phyloP scores from a whole-genome alignment of 768 basidiomycete species.

The Jaapia argillacea region DNA sequence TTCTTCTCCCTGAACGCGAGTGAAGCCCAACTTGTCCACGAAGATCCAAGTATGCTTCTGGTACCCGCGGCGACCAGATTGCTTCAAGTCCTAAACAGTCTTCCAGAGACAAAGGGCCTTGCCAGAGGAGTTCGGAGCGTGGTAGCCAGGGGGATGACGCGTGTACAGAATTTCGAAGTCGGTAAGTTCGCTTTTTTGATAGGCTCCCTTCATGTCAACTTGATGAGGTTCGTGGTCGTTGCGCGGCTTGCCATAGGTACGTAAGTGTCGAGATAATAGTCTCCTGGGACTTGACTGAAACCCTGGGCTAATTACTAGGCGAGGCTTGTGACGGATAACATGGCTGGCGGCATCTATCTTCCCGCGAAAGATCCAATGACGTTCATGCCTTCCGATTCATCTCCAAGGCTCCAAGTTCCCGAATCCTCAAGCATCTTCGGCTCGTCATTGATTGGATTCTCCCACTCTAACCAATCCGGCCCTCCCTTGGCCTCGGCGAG shows the following conservation, averaged over 20 bases:
- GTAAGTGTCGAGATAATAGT: conserved; percentile 30
- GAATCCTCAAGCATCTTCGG: conserved; percentile 10
- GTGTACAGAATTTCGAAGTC: conserved; percentile 18
- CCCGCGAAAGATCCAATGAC: conserved; percentile 31
- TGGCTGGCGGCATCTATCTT: conserved; percentile 27
- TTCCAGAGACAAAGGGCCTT: conserved; percentile 13
- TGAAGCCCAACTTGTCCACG: conserved; percentile 7
- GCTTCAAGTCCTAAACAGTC: conserved; percentile 21
- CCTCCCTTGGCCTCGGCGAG: conserved; percentile 14
- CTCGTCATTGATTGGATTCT: conserved; percentile 13
- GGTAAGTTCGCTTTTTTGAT: conserved; percentile 14
- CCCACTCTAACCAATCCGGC: conserved; percentile 17
- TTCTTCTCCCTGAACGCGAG: conserved; percentile 8
- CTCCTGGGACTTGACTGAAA: conserved; percentile 25
- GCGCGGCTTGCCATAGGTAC: conserved; percentile 16
- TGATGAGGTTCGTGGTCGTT: conserved; percentile 14
- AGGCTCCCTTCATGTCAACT: conserved; percentile 16
- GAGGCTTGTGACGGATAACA: conserved; percentile 28
- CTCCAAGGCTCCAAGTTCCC: conserved; percentile 21
- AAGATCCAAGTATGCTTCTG: conserved; percentile 12
- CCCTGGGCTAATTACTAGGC: conserved; percentile 33
- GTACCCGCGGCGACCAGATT: conserved; percentile 19
- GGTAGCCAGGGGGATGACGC: conserved; percentile 17
- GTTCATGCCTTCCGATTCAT: conserved; percentile 17
- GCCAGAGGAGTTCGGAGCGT: conserved; percentile 1